phyloP scores from a whole-genome alignment of 805 yeast species.

The Yarrowia sp. region DNA sequence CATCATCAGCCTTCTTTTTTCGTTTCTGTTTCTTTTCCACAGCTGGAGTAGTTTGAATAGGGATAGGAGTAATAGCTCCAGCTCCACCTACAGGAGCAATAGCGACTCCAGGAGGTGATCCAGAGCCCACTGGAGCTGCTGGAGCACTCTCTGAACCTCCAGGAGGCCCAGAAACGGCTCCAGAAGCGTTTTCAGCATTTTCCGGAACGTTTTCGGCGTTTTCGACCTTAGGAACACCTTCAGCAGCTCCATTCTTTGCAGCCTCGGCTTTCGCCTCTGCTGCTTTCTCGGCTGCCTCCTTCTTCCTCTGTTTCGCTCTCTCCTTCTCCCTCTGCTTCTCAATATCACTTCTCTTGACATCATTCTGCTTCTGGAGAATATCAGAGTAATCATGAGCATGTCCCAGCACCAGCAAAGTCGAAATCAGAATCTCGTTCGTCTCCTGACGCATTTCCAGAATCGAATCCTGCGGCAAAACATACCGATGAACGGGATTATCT shows the following conservation, averaged over 20 bases:
- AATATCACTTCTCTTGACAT: conserved; percentile 33
- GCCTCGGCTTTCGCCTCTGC: background rate
- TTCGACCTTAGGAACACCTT: background rate
- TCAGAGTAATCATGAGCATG: conserved; percentile 22
- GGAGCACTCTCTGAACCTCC: too few relatives aligned
- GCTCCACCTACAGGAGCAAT: background rate
- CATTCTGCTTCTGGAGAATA: conserved; percentile 35
- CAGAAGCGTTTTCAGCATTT: background rate
- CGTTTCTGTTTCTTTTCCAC: conserved; percentile 21
- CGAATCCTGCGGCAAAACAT: conserved; percentile 70
- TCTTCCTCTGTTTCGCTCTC: conserved; percentile 33
- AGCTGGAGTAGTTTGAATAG: background rate
- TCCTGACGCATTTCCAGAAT: conserved; percentile 53
- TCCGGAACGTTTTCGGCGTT: too few relatives aligned
- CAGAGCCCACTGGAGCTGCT: too few relatives aligned
- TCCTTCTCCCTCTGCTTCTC: conserved; percentile 34
- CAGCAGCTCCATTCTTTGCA: background rate
- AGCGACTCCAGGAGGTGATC: background rate
- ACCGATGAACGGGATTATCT: conserved; percentile 76
- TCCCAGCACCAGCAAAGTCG: conserved; percentile 39
- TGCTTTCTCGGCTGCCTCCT: background rate
- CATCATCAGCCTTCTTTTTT: conserved; percentile 23
- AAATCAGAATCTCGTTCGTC: conserved; percentile 41
- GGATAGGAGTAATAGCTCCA: background rate
- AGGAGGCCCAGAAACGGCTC: too few relatives aligned